Base-by-base conservation (phyloP, 2,329 filamentous ascomycete genomes). In the Claviceps citrina region DNA sequence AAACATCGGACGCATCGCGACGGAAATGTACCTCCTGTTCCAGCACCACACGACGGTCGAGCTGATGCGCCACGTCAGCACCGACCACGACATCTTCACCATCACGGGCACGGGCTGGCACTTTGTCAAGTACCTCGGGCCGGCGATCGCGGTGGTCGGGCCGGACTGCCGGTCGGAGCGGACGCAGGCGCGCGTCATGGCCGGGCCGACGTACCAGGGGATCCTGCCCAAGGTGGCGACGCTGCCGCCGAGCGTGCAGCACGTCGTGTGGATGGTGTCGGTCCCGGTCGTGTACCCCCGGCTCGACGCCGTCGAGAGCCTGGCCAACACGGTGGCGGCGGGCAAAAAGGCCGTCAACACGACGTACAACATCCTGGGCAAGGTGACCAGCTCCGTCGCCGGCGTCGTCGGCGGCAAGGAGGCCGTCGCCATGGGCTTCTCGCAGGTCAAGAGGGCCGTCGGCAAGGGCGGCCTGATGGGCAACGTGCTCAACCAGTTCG, bases 81-180 rank as follows among this genome's bases (percentile, higher is more conserved):
- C 84, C 35, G 91, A 98, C 54, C 71, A 78, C 36, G 91, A 98
- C 51, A 74, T 98, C 5, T 98, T 98, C 62, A 96, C 89, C 1
- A 81, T 98, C 41, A 96, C 91, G 0, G 89, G 91, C n/a, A 82
- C 82, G 16, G 91, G 91, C 7, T 98, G 91, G 91, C 91, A 98
- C 60, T 98, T 96, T 59, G 76, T 98, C 61, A 98, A 98, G 61
- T 95, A 83, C 52, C 74, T 98, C 5, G 91, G 91, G 0, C 91
- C 91, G 1, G 84, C 84, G 4, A 79, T 98, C 10, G 86, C 85
- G 0, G 81, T 93, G 1, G 80, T 94, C 38, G 91, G 89, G 0
- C 81, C 84, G 2, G 91, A 98, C 58, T 89, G 86, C 49, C 78
- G 91, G 39, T 94, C 87, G 5, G 91, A 98, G 61, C 71, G 91